phyloP scores from a whole-genome alignment of 2,329 filamentous ascomycete species.

The Beauveria sp. region DNA sequence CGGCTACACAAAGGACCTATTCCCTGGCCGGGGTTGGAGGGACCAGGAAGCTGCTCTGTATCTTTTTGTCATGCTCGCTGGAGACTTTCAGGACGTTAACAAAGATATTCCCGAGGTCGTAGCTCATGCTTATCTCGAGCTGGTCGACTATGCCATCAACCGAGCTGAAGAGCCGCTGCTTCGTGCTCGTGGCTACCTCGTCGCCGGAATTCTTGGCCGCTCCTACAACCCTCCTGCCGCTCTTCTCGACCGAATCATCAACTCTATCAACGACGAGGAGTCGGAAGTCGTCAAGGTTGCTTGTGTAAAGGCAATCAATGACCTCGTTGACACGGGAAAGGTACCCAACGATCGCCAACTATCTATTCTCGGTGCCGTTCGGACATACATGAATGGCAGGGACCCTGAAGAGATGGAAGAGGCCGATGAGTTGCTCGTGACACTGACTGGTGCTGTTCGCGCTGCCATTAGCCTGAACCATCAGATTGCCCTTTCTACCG shows the following conservation, averaged over 20 bases:
- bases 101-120: constrained; percentile 63
- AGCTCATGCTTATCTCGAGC: constrained; percentile 67
- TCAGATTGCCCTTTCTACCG: constrained; percentile 61
- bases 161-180: constrained; percentile 66
- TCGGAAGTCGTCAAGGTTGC: constrained; percentile 89
- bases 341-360: constrained; percentile 49
- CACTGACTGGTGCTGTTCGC: constrained; percentile 77
- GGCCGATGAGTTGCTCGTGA: constrained; percentile 85
- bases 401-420: constrained; percentile 79
- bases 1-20: constrained; percentile 66
- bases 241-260: constrained; percentile 65
- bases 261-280: constrained; percentile 65
- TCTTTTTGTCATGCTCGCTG: constrained; percentile 74
- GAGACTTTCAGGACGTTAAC: constrained; percentile 72
- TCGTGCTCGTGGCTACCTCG: constrained; percentile 77
- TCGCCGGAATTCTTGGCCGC: constrained; percentile 71
- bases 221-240: constrained; percentile 56
- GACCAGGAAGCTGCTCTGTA: constrained; percentile 75
- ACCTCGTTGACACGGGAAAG: constrained; percentile 48
- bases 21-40: constrained; percentile 53
- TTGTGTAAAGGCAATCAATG: constrained; percentile 79
- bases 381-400: constrained; percentile 68
- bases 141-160: constrained; percentile 71
- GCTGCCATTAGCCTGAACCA: constrained; percentile 77
- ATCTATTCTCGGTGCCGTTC: constrained; percentile 53